Base-by-base conservation (phyloP, 371 early-diverging fungal genomes). In the Circinella umbellata region DNA sequence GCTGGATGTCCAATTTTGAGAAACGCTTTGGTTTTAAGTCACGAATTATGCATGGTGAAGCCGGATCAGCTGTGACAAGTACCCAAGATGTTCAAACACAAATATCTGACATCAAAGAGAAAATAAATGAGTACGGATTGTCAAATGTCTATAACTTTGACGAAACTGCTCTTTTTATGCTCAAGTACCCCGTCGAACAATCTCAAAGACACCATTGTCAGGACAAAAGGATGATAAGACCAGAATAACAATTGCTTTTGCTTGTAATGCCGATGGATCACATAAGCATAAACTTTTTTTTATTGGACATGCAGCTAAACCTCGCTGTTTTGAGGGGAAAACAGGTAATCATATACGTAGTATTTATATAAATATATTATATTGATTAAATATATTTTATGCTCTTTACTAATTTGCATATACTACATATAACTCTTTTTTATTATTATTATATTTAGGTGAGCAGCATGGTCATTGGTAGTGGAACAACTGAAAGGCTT, bases 131-230 rank as follows among this genome's bases (percentile, higher is more conserved):
- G 4, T 68, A 68, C 36, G 51, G 37, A 5, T 48, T 53, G 0
- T 15, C 49, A 0, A 13, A 61, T 36, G 27, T 67, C 8, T 68
- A 72, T 39, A 69, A 63, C 42, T 55, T 74, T 20, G 68, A 70
- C 27, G 69, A 71, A 51, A 66, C 75, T 39, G 66, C 68, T 1
- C 34, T 74, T 5, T 74, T 68, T 74, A 71, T 36, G 34, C 51
- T 15, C 71, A 74, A 37, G 64, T 54, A 8, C 67, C 73, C 1
- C 61, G 49, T 37, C 15, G 60, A 55, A 69, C 69, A 11, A 67
- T 69, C 11, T 66, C 63, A 3, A 62, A 37, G 18, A 34, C 53
- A 27, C 70, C 66, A 10, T 9, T 65, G 14, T 14, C 65, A 20
- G 67, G 60, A 35, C 38, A 57, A 38, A 72, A 72, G 39, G 18